These are phyloP conservation scores for Sugiyamaella boreocaroliniensis DNA, from an alignment of 805 yeast genomes.

Conservation along the genomic window DNA sequence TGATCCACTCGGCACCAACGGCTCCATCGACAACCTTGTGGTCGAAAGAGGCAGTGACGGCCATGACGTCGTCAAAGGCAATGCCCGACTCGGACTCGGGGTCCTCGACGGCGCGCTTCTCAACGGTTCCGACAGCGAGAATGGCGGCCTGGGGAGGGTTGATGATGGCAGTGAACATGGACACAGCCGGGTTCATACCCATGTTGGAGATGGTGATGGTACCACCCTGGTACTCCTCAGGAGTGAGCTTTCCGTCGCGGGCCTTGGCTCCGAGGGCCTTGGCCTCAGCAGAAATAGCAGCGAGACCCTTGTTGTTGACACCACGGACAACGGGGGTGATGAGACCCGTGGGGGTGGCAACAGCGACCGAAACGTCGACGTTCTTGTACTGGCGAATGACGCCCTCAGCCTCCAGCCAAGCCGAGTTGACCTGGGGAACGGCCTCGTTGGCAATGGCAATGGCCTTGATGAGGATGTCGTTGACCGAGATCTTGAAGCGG, in stretches of 20 bases:
- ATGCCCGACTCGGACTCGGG: slow-evolving; percentile 86
- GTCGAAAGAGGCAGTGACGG: slow-evolving; percentile 94
- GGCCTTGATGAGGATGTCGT: slow-evolving; percentile 92
- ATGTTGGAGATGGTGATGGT: slow-evolving; percentile 96
- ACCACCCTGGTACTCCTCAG: slow-evolving; percentile 99
- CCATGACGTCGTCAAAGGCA: slow-evolving; percentile 83
- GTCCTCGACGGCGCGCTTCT: slow-evolving; percentile 90
- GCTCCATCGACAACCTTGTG: slow-evolving; percentile 98
- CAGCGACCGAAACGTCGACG: slow-evolving; percentile 97
- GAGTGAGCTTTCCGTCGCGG: slow-evolving; percentile 82
- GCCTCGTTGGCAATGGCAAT: slow-evolving; percentile 81
- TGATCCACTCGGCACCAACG: slow-evolving; percentile 93
- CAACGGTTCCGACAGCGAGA: slow-evolving; percentile 88
- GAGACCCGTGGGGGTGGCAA: slow-evolving; percentile 95
- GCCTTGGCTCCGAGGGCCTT: slow-evolving; percentile 97
- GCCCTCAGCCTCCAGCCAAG: slow-evolving; percentile 85
- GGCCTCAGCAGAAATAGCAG: slow-evolving; percentile 69
- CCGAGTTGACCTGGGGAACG: slow-evolving; percentile 90
- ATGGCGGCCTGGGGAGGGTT: slow-evolving; percentile 97
- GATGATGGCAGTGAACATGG: slow-evolving; percentile 88
- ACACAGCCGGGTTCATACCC: slow-evolving; percentile 97
- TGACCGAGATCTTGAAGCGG: slow-evolving; percentile 83
- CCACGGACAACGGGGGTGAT: slow-evolving; percentile 91
- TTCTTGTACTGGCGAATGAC: slow-evolving; percentile 85
- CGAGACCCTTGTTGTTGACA: slow-evolving; percentile 83